Evolutionary conservation across 768 basidiomycete species (phyloP), one percentile per base, ranked within the genome.

Genomic region (Calocera viscosa): DNA sequence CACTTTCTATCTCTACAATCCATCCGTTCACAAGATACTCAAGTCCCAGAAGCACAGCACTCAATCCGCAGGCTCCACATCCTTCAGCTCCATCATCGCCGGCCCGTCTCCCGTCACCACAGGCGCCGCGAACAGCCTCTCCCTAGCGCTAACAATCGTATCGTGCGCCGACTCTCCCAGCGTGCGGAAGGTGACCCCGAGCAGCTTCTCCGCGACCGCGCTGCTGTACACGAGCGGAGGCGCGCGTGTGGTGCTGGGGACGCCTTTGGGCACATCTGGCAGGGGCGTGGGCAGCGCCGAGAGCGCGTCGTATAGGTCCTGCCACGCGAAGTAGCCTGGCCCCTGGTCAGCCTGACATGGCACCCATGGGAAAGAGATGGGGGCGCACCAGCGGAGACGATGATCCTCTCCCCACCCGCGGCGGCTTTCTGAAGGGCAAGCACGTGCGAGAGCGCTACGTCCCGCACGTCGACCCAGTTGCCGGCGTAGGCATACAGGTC

Each of bases 381-480:
- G n/a, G 26, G 22, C 34, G 35, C n/a, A 40, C 64, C 34, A 28
- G 64, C 64, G 14, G 64, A 64, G 16, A 64, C 33, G 64, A 64
- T 35, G 19, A 72, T 72, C 8, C 74, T 49, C 60, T 74, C 30
- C 38, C 69, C 69, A 19, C 69, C 70, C 2, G 73, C 73, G 1
- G 67, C 63, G 1, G 49, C 66, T 1, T 41, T 72, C 47, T 73
- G 34, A 53, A 79, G 64, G 8, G 75, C 73, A 8, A 74, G 70
- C 30, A 73, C 71, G 63, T 78, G 77, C 1, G 75, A 71, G 16
- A 65, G 22, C 0, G 75, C 77, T 14, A 77, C 70, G 66, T 79
- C 78, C 16, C 78, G 72, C 19, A 79, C 78, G 68, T 79, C 78
- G 38, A 77, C 72, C 67, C 74, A 76, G 47, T 67, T 60, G n/a